phyloP scores from a whole-genome alignment of 306 rosid genomes.

The Pterocarpus macrocarpus region DNA sequence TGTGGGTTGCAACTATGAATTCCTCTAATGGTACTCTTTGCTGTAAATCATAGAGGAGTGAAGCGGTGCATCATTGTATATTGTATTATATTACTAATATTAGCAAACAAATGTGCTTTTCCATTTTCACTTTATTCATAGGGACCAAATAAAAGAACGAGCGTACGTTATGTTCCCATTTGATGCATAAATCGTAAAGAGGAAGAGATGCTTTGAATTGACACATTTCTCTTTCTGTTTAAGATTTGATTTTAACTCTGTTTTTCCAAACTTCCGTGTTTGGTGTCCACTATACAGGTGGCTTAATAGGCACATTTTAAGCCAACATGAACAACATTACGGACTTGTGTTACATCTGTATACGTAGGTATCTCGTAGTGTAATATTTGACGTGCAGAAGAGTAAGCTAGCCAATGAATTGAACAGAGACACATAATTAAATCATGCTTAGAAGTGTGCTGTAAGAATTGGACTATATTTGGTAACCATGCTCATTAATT shows the following conservation, averaged over 20 bases:
- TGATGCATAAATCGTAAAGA: not conserved
- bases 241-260: not conserved
- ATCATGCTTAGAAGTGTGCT: not conserved
- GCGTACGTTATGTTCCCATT: not conserved
- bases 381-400: constrained; percentile 15
- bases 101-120: not conserved
- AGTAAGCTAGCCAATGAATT: not conserved
- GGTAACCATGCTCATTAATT: not conserved
- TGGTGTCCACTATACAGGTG: constrained; percentile 27
- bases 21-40: not conserved
- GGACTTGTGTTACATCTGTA: not conserved
- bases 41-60: constrained; percentile 6
- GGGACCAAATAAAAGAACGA: constrained; percentile 28
- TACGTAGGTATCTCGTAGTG: not conserved
- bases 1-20: constrained; percentile 18
- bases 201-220: not conserved
- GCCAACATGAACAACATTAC: not conserved
- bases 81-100: not conserved
- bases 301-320: constrained; percentile 9
- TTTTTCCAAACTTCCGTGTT: not conserved
- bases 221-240: not conserved
- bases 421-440: not conserved
- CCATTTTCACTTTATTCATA: not conserved
- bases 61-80: constrained; percentile 41
- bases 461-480: not conserved